phyloP scores from a whole-genome alignment of 2,329 filamentous ascomycete species.

The Hypoxylon sp. region DNA sequence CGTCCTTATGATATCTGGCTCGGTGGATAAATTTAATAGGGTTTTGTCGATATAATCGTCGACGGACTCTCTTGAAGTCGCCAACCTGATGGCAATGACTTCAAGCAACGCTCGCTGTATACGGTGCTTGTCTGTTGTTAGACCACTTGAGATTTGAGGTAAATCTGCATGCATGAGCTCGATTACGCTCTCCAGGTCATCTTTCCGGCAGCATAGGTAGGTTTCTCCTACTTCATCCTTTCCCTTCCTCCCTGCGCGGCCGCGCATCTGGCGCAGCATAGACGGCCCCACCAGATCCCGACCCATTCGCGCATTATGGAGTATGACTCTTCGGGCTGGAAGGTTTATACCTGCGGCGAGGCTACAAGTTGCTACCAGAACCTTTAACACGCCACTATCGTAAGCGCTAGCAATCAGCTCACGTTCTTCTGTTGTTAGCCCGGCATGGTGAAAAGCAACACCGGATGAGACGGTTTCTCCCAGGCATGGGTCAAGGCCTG shows the following conservation, averaged over 20 bases:
- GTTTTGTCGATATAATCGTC: slow-evolving; percentile 75
- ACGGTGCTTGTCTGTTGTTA: slow-evolving; percentile 71
- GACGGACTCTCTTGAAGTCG: slow-evolving; percentile 70
- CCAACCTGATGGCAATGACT: slow-evolving; percentile 72
- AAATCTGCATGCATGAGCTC: slow-evolving; percentile 77
- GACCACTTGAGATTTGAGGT: slow-evolving; percentile 73
- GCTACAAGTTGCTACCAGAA: slow-evolving; percentile 80
- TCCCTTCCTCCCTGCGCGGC: slow-evolving; percentile 78
- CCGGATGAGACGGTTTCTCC: slow-evolving; percentile 71
- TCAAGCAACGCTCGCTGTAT: slow-evolving; percentile 78
- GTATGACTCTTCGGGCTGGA: slow-evolving; percentile 73
- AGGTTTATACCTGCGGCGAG: slow-evolving; percentile 86
- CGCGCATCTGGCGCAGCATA: slow-evolving; percentile 84
- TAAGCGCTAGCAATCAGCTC: slow-evolving; percentile 76
- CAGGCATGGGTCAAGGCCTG: slow-evolving; percentile 71
- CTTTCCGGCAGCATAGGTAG: slow-evolving; percentile 75
- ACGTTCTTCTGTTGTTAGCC: slow-evolving; percentile 77
- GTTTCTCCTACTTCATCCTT: slow-evolving; percentile 82
- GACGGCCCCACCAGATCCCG: slow-evolving; percentile 78
- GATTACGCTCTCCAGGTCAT: slow-evolving; percentile 74
- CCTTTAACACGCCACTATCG: slow-evolving; percentile 71
- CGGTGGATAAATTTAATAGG: slow-evolving; percentile 67
- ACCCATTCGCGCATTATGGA: slow-evolving; percentile 79
- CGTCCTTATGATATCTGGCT: slow-evolving; percentile 56
- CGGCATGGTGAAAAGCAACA: slow-evolving; percentile 77